Conservation (phyloP, 805 yeast genomes). For the Yamadazyma sp. region DNA sequence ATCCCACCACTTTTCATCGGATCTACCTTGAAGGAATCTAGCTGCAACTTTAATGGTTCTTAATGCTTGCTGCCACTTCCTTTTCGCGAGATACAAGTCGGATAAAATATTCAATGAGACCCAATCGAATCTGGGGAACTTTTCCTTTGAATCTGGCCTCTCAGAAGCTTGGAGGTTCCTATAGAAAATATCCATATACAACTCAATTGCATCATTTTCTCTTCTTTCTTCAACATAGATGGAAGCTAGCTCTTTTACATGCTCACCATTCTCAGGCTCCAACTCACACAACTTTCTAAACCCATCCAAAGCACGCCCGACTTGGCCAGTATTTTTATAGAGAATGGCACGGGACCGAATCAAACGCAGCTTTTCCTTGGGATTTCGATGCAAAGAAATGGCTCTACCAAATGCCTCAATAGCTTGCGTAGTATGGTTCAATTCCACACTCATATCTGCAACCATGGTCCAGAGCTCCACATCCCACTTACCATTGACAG, state of each 20-base stretch:
- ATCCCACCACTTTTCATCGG: constrained; percentile 65
- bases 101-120: constrained; percentile 81
- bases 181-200: constrained; percentile 64
- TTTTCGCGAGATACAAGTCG: constrained; percentile 73
- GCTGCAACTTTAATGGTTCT: constrained; percentile 66
- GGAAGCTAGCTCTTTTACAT: constrained; percentile 57
- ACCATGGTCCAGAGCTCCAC: constrained; percentile 76
- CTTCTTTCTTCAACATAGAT: constrained; percentile 57
- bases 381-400: constrained; percentile 12
- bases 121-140: constrained; percentile 70
- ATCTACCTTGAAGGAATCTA: constrained; percentile 79
- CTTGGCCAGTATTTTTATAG: constrained; percentile 64
- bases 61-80: constrained; percentile 63
- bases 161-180: constrained; percentile 46
- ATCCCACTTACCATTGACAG: constrained; percentile 74
- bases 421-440: constrained; percentile 75
- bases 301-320: constrained; percentile 72
- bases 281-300: constrained; percentile 54
- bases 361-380: background rate
- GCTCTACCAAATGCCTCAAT: constrained; percentile 64
- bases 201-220: constrained; percentile 69
- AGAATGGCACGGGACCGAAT: constrained; percentile 50
- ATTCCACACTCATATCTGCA: constrained; percentile 62
- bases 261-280: constrained; percentile 59
- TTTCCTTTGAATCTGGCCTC: constrained; percentile 12